Evolutionary conservation across 371 early-diverging fungal genomes (phyloP).

Genomic region (Actinomortierella ambigua): DNA sequence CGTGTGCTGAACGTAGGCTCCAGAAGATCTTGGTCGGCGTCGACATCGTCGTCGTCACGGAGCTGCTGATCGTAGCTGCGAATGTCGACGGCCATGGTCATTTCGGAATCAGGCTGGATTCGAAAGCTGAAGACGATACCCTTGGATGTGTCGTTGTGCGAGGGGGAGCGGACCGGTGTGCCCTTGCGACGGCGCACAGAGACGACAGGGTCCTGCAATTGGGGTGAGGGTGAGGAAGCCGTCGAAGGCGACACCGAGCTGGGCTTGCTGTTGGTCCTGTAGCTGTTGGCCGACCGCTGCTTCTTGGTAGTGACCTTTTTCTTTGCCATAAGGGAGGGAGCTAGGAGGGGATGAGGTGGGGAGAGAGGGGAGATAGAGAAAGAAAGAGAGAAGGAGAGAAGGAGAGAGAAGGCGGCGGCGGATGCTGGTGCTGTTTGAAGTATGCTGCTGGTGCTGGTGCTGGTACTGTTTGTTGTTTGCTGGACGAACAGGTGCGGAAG

Average conservation of each 20-base stretch:
- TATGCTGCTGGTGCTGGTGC: too few species aligned
- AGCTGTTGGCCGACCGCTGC: slow-evolving; percentile 8
- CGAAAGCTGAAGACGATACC: slow-evolving; percentile 43
- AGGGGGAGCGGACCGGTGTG: slow-evolving; percentile 40
- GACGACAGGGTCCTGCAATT: slow-evolving; percentile 35
- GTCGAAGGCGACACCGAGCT: slow-evolving; percentile 32
- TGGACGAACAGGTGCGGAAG: too few species aligned
- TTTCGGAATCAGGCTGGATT: slow-evolving; percentile 39
- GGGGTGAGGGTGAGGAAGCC: slow-evolving; percentile 38
- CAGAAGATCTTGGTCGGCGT: slow-evolving; percentile 9
- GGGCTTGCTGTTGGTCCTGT: slow-evolving; percentile 24
- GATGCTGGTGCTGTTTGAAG: too few species aligned
- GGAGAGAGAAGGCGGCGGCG: too few species aligned
- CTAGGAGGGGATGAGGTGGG: too few species aligned
- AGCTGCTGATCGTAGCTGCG: slow-evolving; percentile 29
- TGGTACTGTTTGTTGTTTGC: too few species aligned
- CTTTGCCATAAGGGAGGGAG: too few species aligned
- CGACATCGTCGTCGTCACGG: too few species aligned
- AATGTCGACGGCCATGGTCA: slow-evolving; percentile 43
- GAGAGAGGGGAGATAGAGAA: too few species aligned
- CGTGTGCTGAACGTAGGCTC: too few species aligned
- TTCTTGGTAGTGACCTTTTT: too few species aligned
- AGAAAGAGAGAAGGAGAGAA: too few species aligned
- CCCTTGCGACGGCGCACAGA: slow-evolving; percentile 34
- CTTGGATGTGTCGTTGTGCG: slow-evolving; percentile 38